Percentiles rank a stretch among this genome's conserved stretches.
Conservation (phyloP, 495 filamentous ascomycete genomes). For the Penicillium desertorum region DNA sequence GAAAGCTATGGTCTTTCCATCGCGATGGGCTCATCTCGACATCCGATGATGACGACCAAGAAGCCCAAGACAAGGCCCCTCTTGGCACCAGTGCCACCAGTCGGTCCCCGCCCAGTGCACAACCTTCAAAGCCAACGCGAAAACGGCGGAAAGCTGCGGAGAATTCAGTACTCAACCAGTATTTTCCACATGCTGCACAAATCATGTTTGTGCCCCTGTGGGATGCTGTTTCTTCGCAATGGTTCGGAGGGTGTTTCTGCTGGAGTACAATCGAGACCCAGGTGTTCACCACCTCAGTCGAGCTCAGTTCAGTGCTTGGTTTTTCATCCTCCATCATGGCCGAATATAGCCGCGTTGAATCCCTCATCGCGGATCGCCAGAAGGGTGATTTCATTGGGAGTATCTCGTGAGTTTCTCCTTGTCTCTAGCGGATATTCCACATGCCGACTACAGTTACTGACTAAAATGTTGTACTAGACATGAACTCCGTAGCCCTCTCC, state of each 20-base stretch:
- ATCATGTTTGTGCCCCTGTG: constrained; percentile 61
- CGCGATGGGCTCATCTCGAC: constrained; percentile 45
- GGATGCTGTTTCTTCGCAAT: constrained; percentile 66
- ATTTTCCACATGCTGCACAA: constrained; percentile 47
- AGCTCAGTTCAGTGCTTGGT: constrained; percentile 55
- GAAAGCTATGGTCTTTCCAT: constrained; percentile 66
- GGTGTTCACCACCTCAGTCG: constrained; percentile 43
- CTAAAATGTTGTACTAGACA: constrained; percentile 50
- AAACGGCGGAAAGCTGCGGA: constrained; percentile 44
- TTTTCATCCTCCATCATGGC: constrained; percentile 70
- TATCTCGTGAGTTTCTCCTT: constrained; percentile 53
- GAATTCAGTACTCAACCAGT: constrained; percentile 43
- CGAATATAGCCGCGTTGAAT: constrained; percentile 62
- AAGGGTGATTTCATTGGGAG: constrained; percentile 78
- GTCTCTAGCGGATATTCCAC: constrained; percentile 1
- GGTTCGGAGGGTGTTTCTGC: constrained; percentile 67
- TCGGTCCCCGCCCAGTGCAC: constrained; percentile 13
- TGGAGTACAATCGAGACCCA: constrained; percentile 54
- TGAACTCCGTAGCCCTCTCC: constrained; percentile 74
- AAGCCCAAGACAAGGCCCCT: constrained; percentile 24
- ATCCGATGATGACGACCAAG: constrained; percentile 43
- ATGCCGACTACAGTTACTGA: constrained; percentile 20
- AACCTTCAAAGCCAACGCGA: constrained; percentile 41
- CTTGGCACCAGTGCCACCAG: constrained; percentile 11
- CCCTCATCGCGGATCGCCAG: constrained; percentile 56